phyloP scores from a whole-genome alignment of 2,329 filamentous ascomycete species.

The Hymenoscyphus fructigenus region DNA sequence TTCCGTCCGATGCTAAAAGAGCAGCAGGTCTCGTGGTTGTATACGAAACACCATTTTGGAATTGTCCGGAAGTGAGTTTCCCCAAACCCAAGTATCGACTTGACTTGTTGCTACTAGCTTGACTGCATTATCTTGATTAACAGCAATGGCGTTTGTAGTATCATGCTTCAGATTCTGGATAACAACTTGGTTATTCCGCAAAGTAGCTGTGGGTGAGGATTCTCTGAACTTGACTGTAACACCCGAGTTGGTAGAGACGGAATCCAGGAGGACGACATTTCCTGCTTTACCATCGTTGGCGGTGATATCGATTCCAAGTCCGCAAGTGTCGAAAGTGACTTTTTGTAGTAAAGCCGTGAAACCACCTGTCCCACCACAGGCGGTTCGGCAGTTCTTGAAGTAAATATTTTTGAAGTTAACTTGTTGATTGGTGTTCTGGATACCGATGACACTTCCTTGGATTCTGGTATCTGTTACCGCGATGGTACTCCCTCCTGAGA shows the following conservation, averaged over 20 bases:
- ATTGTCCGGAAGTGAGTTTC: slow-evolving; percentile 4
- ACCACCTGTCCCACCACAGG: not conserved
- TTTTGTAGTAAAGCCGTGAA: slow-evolving; percentile 9
- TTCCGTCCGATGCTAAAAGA: not conserved
- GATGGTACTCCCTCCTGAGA: too few species aligned
- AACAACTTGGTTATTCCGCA: not conserved
- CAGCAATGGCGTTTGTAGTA: not conserved
- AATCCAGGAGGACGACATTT: not conserved
- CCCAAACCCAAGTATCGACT: slow-evolving; percentile 7
- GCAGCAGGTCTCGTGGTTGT: not conserved
- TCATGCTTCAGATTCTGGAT: slow-evolving; percentile 1
- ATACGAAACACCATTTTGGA: not conserved
- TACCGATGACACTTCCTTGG: slow-evolving; percentile 51
- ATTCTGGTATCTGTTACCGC: not conserved
- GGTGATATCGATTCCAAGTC: slow-evolving; percentile 28
- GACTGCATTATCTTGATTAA: slow-evolving; percentile 9
- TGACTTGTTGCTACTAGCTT: not conserved
- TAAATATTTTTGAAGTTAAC: slow-evolving; percentile 47
- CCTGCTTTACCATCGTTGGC: not conserved
- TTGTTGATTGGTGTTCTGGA: slow-evolving; percentile 63
- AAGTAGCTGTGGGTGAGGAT: not conserved
- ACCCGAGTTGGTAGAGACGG: not conserved
- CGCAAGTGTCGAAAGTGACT: slow-evolving; percentile 30
- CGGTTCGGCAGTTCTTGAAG: slow-evolving; percentile 28
- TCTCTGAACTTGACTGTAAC: not conserved